phyloP scores from a whole-genome alignment of 2,329 filamentous ascomycete genomes.

The Trichoderma afroharzianum region DNA sequence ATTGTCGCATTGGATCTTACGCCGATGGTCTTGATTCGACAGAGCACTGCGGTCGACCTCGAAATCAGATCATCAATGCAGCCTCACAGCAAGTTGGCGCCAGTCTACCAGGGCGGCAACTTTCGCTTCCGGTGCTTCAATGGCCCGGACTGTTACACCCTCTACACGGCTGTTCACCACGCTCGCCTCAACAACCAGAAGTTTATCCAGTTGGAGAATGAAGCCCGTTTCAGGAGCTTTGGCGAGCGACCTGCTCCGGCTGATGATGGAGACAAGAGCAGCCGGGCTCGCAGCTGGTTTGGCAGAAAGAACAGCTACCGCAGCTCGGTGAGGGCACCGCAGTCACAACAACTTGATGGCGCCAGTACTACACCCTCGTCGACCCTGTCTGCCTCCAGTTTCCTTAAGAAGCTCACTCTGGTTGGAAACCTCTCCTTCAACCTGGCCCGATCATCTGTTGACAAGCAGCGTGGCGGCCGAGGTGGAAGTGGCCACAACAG shows the following conservation, averaged over 20 bases:
- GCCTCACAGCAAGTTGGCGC: constrained; percentile 63
- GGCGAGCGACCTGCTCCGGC: constrained; percentile 52
- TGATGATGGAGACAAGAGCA: constrained; percentile 46
- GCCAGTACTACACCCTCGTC: constrained; percentile 61
- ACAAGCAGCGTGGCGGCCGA: constrained; percentile 46
- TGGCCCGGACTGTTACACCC: constrained; percentile 69
- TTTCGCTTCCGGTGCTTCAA: constrained; percentile 86
- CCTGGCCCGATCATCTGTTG: constrained; percentile 73
- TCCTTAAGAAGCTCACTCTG: constrained; percentile 73
- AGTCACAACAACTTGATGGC: constrained; percentile 62
- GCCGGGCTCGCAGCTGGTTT: constrained; percentile 54
- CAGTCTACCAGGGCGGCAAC: constrained; percentile 61
- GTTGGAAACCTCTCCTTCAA: constrained; percentile 72
- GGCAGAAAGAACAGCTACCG: constrained; percentile 63
- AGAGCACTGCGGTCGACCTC: constrained; percentile 89
- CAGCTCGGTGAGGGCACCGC: constrained; percentile 57
- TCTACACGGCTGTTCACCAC: constrained; percentile 85
- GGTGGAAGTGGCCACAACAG: constrained; percentile 54
- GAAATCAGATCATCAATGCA: constrained; percentile 87
- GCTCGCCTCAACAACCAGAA: constrained; percentile 90
- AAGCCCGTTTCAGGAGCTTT: constrained; percentile 69
- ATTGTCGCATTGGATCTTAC: constrained; percentile 78
- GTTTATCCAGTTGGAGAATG: constrained; percentile 66
- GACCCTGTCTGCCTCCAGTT: constrained; percentile 68
- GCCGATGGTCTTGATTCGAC: constrained; percentile 82